Percentiles rank a stretch among this genome's conserved stretches.
Conservation (phyloP, 805 yeast species). For the Zygotorulaspora chibaensis region DNA sequence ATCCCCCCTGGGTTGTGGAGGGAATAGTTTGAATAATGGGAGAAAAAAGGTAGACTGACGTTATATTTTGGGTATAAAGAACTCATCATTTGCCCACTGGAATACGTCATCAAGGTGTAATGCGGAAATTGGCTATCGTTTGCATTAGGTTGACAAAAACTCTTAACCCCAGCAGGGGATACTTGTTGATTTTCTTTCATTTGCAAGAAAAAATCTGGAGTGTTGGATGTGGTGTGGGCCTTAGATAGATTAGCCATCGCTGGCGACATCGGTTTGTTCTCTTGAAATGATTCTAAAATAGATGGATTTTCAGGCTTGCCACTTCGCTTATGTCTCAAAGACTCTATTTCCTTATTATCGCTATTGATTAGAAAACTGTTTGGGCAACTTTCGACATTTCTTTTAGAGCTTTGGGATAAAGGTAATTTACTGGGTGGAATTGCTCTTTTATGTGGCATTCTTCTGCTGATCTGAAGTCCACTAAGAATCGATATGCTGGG, state of each 20-base stretch:
- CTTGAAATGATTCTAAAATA: slow-evolving; percentile 1
- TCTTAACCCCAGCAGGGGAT: slow-evolving; percentile 6
- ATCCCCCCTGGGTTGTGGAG: slow-evolving; percentile 2
- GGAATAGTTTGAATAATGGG: slow-evolving; percentile 12
- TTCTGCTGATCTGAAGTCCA: background rate
- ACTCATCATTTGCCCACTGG: slow-evolving; percentile 14
- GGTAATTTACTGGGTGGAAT: slow-evolving; percentile 6
- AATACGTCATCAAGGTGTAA: slow-evolving; percentile 19
- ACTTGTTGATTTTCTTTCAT: slow-evolving; percentile 8
- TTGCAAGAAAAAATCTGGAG: slow-evolving; percentile 13
- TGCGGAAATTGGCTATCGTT: slow-evolving; percentile 18
- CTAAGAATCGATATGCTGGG: no score
- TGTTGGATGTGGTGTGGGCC: slow-evolving; percentile 4
- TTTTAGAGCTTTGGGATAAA: slow-evolving; percentile 2
- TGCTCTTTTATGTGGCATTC: slow-evolving; percentile 12
- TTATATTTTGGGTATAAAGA: slow-evolving; percentile 15
- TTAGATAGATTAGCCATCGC: slow-evolving; percentile 4
- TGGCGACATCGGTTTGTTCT: slow-evolving; percentile 3
- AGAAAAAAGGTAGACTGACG: slow-evolving; percentile 10
- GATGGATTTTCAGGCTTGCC: slow-evolving; percentile 17
- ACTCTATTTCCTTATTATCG: slow-evolving; percentile 8
- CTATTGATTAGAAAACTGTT: slow-evolving; percentile 9
- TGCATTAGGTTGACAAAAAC: slow-evolving; percentile 5
- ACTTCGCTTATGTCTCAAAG: slow-evolving; percentile 6
- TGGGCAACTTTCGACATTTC: slow-evolving; percentile 19